phyloP scores from a whole-genome alignment of 2,329 filamentous ascomycete genomes.

The Boeremia exigua region DNA sequence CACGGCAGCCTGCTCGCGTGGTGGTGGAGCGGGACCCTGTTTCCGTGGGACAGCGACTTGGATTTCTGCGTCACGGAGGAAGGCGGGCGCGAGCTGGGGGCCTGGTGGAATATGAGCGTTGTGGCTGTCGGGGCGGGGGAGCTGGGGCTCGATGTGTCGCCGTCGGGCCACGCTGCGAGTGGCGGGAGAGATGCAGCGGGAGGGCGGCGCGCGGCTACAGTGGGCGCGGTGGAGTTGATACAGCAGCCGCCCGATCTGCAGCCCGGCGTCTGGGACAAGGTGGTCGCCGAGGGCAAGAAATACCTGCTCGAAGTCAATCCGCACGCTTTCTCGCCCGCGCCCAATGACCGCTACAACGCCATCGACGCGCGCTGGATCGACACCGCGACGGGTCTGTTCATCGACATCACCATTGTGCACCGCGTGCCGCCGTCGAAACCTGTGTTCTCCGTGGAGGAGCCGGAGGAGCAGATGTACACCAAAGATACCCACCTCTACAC shows the following conservation, averaged over 20 bases:
- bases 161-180: too few species aligned
- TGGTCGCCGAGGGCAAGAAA: constrained; percentile 32
- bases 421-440: constrained; percentile 46
- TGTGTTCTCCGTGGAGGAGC: background rate
- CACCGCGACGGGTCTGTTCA: constrained; percentile 63
- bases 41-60: constrained; percentile 68
- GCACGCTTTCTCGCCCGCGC: constrained; percentile 55
- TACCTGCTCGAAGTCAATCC: constrained; percentile 68
- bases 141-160: constrained; percentile 11
- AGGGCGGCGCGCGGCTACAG: too few species aligned
- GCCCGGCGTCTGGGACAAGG: constrained; percentile 8
- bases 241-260: background rate
- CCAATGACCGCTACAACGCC: constrained; percentile 57
- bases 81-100: constrained; percentile 62
- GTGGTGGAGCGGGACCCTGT: constrained; percentile 68
- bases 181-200: background rate
- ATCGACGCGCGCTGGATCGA: constrained; percentile 70
- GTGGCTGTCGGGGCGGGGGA: constrained; percentile 46
- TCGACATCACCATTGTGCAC: constrained; percentile 66
- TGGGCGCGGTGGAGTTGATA: too few species aligned
- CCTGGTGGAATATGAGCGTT: constrained; percentile 68
- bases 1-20: constrained; percentile 66
- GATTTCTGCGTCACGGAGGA: constrained; percentile 65
- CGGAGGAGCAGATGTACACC: constrained; percentile 42
- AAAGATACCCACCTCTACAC: constrained; percentile 64